Evolutionary conservation across 441 rosid genomes (phyloP).

Genomic region (Populus tomentosa): DNA sequence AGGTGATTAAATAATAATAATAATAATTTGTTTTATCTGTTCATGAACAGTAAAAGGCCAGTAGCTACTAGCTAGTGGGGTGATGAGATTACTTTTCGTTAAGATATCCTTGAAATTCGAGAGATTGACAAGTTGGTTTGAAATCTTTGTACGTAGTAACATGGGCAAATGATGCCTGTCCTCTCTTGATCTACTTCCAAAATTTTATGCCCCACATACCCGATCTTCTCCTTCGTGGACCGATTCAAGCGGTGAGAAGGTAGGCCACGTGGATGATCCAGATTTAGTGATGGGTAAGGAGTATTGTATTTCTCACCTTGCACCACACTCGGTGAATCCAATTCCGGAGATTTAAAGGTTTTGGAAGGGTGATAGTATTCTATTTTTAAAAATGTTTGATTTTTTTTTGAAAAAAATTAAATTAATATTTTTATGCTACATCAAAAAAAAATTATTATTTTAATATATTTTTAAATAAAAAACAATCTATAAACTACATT

Average conservation of each 20-base stretch:
- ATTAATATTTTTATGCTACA: too few relatives aligned
- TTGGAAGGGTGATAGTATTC: too few relatives aligned
- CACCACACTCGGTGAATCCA: too few relatives aligned
- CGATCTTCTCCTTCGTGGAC: constrained; percentile 6
- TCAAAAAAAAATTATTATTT: too few relatives aligned
- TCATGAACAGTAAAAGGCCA: neutral
- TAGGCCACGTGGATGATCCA: constrained; percentile 5
- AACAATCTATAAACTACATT: too few relatives aligned
- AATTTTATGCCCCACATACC: constrained; percentile 9
- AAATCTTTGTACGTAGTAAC: neutral
- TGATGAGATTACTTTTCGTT: neutral
- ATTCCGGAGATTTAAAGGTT: too few relatives aligned
- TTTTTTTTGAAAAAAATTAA: too few relatives aligned
- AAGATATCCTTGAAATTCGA: neutral
- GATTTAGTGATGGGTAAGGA: neutral
- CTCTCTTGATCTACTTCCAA: neutral
- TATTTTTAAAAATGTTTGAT: too few relatives aligned
- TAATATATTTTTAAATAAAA: too few relatives aligned
- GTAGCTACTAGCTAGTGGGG: neutral
- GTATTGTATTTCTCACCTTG: too few relatives aligned
- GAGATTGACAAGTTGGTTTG: neutral
- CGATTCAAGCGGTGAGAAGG: neutral
- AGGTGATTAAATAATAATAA: neutral
- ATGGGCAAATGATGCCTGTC: constrained; percentile 12
- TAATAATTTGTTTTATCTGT: neutral